Conservation (phyloP, 352 stramenopile genomes). For the Phytopythium cucurbitacearum region DNA sequence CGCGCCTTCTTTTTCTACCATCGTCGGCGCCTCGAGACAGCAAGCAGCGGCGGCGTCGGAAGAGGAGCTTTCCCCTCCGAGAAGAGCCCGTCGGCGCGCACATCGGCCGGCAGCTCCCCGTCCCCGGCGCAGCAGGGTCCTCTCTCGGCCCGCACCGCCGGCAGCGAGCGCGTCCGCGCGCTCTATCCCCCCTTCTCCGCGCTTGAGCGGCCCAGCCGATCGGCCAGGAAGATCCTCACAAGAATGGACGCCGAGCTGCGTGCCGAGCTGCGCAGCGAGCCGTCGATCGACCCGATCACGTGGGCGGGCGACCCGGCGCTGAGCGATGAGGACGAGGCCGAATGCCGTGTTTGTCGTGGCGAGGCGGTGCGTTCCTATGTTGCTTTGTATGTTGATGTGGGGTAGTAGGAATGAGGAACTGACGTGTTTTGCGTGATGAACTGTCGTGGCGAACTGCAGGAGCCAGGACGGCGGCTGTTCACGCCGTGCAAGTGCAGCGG, state of each 20-base stretch:
- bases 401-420: neutral
- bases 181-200: no score
- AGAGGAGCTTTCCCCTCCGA: neutral
- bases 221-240: no score
- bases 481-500: conserved; percentile 93
- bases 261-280: no score
- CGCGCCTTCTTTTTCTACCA: neutral
- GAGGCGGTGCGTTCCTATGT: conserved; percentile 62
- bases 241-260: no score
- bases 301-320: neutral
- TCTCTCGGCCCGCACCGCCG: no score
- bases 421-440: neutral
- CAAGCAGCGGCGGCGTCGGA: neutral
- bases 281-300: no score
- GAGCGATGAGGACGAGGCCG: conserved; percentile 71
- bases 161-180: no score
- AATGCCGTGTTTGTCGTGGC: conserved; percentile 93
- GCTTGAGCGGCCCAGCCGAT: no score
- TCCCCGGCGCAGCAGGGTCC: no score
- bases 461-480: conserved; percentile 70
- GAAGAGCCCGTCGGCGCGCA: no score
- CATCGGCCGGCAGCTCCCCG: no score
- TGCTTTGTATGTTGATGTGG: neutral
- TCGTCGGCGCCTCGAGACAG: neutral
- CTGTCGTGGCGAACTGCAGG: conserved; percentile 17